Evolutionary conservation across 2,329 filamentous ascomycete species (phyloP).

Genomic region (Thelonectria discophora): DNA sequence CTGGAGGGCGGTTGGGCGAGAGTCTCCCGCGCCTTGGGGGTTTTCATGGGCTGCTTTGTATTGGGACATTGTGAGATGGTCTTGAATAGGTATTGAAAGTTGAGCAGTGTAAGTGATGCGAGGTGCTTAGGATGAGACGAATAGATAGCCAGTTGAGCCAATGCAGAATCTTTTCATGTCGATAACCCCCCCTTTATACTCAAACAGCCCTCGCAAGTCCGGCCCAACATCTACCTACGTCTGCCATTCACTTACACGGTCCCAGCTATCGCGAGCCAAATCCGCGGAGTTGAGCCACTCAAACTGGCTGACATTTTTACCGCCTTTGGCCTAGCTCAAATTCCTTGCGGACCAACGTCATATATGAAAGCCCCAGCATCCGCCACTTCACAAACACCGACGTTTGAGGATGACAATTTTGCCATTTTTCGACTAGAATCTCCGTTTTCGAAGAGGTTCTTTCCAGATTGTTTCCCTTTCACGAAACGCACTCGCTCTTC

Average conservation of each 20-base stretch:
- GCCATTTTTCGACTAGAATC: conserved; percentile 13
- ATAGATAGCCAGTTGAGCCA: not conserved
- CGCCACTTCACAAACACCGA: not conserved
- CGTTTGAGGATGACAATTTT: conserved; percentile 10
- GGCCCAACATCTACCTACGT: not conserved
- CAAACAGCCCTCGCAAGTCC: not conserved
- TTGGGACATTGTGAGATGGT: conserved; percentile 17
- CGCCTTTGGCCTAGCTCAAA: conserved; percentile 6
- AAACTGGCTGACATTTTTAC: conserved; percentile 22
- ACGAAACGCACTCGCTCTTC: not conserved
- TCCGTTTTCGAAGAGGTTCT: not conserved
- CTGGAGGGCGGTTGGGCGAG: conserved; percentile 28
- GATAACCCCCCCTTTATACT: not conserved
- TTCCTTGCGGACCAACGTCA: not conserved
- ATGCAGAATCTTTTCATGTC: not conserved
- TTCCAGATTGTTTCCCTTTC: not conserved
- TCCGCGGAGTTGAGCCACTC: not conserved
- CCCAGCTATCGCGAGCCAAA: not conserved
- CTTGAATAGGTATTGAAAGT: not conserved
- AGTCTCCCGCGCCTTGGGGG: conserved; percentile 26
- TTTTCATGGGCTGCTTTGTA: conserved; percentile 7
- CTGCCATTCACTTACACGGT: not conserved
- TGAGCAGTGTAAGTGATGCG: not conserved
- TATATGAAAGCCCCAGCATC: not conserved
- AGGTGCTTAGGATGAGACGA: not conserved